A percentile compares a stretch with the other conserved stretches of the same genome.
Evolutionary conservation across 768 basidiomycete genomes (phyloP).

Genomic region (Phaffia australis): DNA sequence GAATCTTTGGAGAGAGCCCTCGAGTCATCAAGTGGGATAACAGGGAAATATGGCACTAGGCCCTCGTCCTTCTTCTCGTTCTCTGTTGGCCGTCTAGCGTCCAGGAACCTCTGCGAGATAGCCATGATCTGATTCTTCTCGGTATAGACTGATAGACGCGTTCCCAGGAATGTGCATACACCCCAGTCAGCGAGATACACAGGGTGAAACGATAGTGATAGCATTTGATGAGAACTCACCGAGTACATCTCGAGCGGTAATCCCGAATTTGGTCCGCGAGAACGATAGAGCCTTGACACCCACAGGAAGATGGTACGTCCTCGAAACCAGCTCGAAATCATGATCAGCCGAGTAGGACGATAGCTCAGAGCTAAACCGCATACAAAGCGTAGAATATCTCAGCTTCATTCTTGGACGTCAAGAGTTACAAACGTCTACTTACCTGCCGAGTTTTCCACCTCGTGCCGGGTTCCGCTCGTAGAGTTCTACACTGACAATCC

Average conservation of each 20-base stretch:
- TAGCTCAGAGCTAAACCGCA: slow-evolving; percentile 44
- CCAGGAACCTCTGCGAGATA: slow-evolving; percentile 59
- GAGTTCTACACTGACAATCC: slow-evolving; percentile 71
- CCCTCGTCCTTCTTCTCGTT: slow-evolving; percentile 79
- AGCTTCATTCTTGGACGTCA: too few species aligned
- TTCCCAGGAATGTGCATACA: too few species aligned
- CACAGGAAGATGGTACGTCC: slow-evolving; percentile 59
- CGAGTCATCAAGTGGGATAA: slow-evolving; percentile 58
- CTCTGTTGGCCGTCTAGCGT: slow-evolving; percentile 69
- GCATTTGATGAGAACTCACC: slow-evolving; percentile 46
- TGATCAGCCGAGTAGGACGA: slow-evolving; percentile 49
- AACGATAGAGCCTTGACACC: slow-evolving; percentile 58
- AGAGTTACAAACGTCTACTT: slow-evolving; percentile 29
- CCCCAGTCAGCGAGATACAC: background rate
- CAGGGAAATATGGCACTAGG: slow-evolving; percentile 71
- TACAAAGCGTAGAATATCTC: background rate
- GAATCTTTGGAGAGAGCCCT: slow-evolving; percentile 51
- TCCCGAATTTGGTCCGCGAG: slow-evolving; percentile 78
- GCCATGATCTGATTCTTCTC: slow-evolving; percentile 61
- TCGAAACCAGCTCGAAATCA: slow-evolving; percentile 52
- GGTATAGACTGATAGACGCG: slow-evolving; percentile 54
- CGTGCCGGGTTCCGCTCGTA: slow-evolving; percentile 58
- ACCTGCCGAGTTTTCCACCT: slow-evolving; percentile 67
- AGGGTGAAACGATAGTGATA: background rate
- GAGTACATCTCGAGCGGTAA: slow-evolving; percentile 73